Conservation (phyloP, 495 filamentous ascomycete species). For the Schizothecium vesticola region DNA sequence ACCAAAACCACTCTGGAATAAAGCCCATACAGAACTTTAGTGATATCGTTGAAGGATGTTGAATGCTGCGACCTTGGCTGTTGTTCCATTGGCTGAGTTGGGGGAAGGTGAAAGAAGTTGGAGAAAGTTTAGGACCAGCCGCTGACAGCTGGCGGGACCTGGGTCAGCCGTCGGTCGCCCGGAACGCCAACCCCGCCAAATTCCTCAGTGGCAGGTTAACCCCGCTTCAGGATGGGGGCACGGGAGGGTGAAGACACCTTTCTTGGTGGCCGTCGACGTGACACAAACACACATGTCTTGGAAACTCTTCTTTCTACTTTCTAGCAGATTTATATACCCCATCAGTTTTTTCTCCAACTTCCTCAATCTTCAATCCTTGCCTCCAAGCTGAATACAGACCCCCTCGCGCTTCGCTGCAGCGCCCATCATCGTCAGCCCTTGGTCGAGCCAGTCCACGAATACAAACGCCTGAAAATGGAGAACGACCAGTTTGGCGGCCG, state of each 20-base stretch:
- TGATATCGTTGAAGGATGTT: not conserved
- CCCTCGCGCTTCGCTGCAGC: not conserved
- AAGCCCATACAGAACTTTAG: not conserved
- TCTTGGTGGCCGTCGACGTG: not conserved
- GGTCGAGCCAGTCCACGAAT: not conserved
- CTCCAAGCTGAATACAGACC: not conserved
- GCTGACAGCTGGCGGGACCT: not conserved
- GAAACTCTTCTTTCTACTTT: not conserved
- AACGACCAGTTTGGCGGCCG: conserved; percentile 46
- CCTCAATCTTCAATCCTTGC: not conserved
- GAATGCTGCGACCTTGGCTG: too few species aligned
- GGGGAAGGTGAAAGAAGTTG: too few species aligned
- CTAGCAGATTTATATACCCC: not conserved
- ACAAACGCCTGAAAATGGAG: conserved; percentile 7
- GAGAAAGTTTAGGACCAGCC: not conserved
- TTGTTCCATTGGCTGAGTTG: too few species aligned
- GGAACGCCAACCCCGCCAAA: not conserved
- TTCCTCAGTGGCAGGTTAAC: not conserved
- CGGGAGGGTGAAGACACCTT: not conserved
- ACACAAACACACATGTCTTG: not conserved
- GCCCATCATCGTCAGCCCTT: not conserved
- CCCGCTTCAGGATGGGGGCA: not conserved
- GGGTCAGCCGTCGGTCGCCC: not conserved
- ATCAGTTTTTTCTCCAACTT: not conserved
- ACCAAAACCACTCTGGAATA: too few species aligned